These are phyloP conservation scores for Lepiota brunneoincarnata DNA, from an alignment of 768 basidiomycete species.

Conservation along the genomic window DNA sequence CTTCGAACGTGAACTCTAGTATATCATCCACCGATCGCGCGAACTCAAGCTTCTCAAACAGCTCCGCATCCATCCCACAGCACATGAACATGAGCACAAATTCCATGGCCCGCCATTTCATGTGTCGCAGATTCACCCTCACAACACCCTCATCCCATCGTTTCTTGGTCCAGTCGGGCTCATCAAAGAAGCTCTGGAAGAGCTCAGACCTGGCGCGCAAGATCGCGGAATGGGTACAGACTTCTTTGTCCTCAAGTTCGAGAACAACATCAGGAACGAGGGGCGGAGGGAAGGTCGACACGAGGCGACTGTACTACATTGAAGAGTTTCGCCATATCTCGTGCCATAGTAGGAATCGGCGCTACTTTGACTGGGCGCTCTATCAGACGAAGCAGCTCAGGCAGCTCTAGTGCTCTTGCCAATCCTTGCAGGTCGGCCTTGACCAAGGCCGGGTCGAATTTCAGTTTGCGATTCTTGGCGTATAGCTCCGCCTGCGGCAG, in stretches of 20 bases:
- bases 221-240: constrained; percentile 68
- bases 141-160: constrained; percentile 53
- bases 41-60: constrained; percentile 71
- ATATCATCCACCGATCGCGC: constrained; percentile 66
- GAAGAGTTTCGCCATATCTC: constrained; percentile 53
- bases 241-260: constrained; percentile 60
- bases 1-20: constrained; percentile 83
- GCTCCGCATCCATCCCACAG: constrained; percentile 60
- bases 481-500: constrained; percentile 40
- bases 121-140: constrained; percentile 66
- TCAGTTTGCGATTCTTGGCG: constrained; percentile 37
- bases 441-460: constrained; percentile 43
- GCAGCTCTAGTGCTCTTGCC: constrained; percentile 58
- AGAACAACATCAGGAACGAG: constrained; percentile 69
- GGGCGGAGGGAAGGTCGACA: constrained; percentile 19
- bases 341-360: constrained; percentile 44
- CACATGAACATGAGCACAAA: constrained; percentile 78
- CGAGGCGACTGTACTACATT: constrained; percentile 22
- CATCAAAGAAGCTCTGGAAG: constrained; percentile 81
- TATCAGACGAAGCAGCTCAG: constrained; percentile 50
- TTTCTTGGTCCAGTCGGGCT: constrained; percentile 73
- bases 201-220: constrained; percentile 83
- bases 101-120: constrained; percentile 70
- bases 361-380: constrained; percentile 58
- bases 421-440: constrained; percentile 63